Percentiles rank a stretch among this genome's conserved stretches.
Conservation (phyloP, 1,284 basidiomycete species). For the Anthracocystis setariae region DNA sequence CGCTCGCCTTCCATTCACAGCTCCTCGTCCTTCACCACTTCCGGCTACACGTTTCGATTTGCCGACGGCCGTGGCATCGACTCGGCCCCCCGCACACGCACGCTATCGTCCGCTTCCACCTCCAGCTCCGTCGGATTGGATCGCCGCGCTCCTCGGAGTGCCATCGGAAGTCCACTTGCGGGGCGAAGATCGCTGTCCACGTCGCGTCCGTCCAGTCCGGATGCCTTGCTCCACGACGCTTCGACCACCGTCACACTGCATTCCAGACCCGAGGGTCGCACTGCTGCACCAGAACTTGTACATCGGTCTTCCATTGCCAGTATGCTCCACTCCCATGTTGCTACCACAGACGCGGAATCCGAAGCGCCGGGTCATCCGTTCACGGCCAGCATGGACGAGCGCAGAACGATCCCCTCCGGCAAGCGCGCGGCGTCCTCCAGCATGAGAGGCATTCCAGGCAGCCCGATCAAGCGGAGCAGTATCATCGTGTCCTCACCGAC, state of each 20-base stretch:
- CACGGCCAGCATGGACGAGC: too few relatives aligned
- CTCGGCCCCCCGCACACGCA: slow-evolving; percentile 2
- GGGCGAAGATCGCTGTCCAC: slow-evolving; percentile 3
- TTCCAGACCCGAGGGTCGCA: slow-evolving; percentile 2
- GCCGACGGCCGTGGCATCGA: slow-evolving; percentile 10
- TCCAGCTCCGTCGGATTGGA: slow-evolving; percentile 5
- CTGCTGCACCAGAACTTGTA: not conserved
- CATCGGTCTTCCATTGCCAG: slow-evolving; percentile 13
- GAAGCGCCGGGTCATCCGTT: too few relatives aligned
- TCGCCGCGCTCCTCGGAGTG: slow-evolving; percentile 12
- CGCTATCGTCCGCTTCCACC: slow-evolving; percentile 13
- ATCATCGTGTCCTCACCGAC: not conserved
- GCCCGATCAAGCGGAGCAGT: slow-evolving; percentile 10
- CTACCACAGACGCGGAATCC: not conserved
- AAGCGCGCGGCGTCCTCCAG: slow-evolving; percentile 19
- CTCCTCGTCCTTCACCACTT: slow-evolving; percentile 20
- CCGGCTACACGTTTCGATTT: slow-evolving; percentile 8
- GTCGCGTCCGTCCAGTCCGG: slow-evolving; percentile 14
- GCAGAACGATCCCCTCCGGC: too few relatives aligned
- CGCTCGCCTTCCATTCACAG: slow-evolving; percentile 28
- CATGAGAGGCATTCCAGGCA: slow-evolving; percentile 27
- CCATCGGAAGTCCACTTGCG: slow-evolving; percentile 20
- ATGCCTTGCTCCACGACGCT: slow-evolving; percentile 1
- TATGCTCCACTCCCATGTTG: slow-evolving; percentile 6
- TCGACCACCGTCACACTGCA: not conserved